phyloP scores from a whole-genome alignment of 495 filamentous ascomycete species.

The Neurospora sp. region DNA sequence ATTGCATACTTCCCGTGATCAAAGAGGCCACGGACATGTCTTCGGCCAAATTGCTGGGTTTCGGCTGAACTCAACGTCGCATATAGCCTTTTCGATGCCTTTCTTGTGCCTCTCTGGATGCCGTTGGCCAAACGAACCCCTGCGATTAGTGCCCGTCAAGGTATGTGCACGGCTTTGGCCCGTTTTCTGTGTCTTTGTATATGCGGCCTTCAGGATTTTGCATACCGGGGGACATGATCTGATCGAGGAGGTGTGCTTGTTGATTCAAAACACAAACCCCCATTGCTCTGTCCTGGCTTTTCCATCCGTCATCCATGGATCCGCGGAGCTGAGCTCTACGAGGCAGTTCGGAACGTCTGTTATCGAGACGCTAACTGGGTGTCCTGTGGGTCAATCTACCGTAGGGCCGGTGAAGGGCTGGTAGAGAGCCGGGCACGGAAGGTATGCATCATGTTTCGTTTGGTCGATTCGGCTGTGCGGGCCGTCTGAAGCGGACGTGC shows the following conservation, averaged over 20 bases:
- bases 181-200: constrained; percentile 17
- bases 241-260: background rate
- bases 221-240: background rate
- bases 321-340: background rate
- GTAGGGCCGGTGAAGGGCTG: background rate
- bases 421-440: background rate
- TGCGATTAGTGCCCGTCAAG: background rate
- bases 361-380: background rate
- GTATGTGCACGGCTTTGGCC: constrained; percentile 6
- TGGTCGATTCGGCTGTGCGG: background rate
- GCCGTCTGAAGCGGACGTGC: background rate
- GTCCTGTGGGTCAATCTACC: background rate
- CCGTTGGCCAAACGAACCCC: constrained; percentile 7
- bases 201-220: constrained; percentile 11
- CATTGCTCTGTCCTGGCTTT: background rate
- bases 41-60: constrained; percentile 22
- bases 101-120: constrained; percentile 11
- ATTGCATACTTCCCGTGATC: background rate
- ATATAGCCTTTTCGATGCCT: constrained; percentile 22
- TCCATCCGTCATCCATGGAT: background rate
- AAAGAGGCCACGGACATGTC: background rate
- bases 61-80: constrained; percentile 29
- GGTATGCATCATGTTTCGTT: background rate
- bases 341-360: background rate
- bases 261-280: background rate